Percentiles rank a stretch among this genome's conserved stretches.
Evolutionary conservation across 495 filamentous ascomycete genomes (phyloP).

Genomic region (Achaetomiella virescens): DNA sequence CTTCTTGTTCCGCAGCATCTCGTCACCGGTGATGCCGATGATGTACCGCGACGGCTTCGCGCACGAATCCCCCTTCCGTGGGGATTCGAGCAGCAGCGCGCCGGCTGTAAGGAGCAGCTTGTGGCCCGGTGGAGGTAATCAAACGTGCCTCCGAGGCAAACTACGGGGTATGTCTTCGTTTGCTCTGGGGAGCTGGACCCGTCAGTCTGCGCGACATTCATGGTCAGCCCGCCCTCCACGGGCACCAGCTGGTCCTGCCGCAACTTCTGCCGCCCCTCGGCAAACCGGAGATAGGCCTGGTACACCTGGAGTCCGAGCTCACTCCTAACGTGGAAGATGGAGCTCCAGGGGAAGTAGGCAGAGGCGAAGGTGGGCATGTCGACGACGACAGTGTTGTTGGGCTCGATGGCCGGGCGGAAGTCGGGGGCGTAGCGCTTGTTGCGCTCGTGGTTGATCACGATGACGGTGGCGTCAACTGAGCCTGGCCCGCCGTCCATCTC

Average conservation of each 20-base stretch:
- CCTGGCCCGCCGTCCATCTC: slow-evolving; percentile 54
- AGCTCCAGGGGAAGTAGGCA: slow-evolving; percentile 60
- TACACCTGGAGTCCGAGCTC: slow-evolving; percentile 48
- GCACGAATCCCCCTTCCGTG: slow-evolving; percentile 28
- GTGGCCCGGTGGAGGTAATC: slow-evolving; percentile 97
- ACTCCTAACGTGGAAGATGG: slow-evolving; percentile 59
- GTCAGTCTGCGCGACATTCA: slow-evolving; percentile 24
- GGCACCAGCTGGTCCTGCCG: slow-evolving; percentile 38
- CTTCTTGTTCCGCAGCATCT: slow-evolving; percentile 80
- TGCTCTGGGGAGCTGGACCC: slow-evolving; percentile 12
- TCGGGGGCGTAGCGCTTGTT: slow-evolving; percentile 27
- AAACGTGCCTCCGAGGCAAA: slow-evolving; percentile 91
- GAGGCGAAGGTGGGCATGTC: slow-evolving; percentile 59
- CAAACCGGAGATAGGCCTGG: slow-evolving; percentile 36
- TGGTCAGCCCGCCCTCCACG: slow-evolving; percentile 43
- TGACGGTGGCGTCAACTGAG: slow-evolving; percentile 70
- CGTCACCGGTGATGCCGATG: slow-evolving; percentile 83
- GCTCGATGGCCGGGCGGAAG: slow-evolving; percentile 25
- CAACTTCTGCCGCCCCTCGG: slow-evolving; percentile 40
- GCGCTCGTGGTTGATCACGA: slow-evolving; percentile 60
- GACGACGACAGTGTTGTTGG: slow-evolving; percentile 52
- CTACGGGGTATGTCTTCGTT: slow-evolving; percentile 34
- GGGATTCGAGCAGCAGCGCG: slow-evolving; percentile 58
- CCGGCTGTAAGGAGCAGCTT: slow-evolving; percentile 86
- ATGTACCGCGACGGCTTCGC: slow-evolving; percentile 50